Base-by-base conservation (phyloP, 192 early-diverging fungal genomes). In the Jimgerdemannia flammicorona region DNA sequence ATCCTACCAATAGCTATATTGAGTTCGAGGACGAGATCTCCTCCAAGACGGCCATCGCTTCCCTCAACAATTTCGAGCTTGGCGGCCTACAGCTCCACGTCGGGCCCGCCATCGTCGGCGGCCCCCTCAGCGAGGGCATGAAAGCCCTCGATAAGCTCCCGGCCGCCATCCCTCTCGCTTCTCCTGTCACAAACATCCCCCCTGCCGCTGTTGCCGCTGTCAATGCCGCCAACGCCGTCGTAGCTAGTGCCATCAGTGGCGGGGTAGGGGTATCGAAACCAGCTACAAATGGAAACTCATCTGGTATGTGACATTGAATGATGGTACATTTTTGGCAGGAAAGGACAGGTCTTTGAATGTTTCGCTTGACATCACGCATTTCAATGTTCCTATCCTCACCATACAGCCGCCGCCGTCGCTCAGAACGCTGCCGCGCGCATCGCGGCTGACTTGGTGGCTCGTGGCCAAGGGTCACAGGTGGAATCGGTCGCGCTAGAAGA, bases 41-140 rank as follows among this genome's bases (percentile, higher is more conserved):
- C 7, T 91, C 94, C 4, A 84, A 84, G 66, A 86, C 87, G 64
- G 88, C 93, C 1, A 87, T 89, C 3, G 71, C 75, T 29, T 85
- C 90, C 10, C 92, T 94, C 91, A 93, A 94, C 78, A 87, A 89
- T 49, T 93, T 97, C 72, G 90, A 90, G 76, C 79, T 97, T 69
- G 90, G 92, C 7, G 93, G 91, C 65, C 72, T 90, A 78, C 80
- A 83, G 18, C 84, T 97, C 74, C 88, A 90, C 43, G 91, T 94
- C 19, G 72, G 86, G 43, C 82, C 84, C 66, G 87, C 91, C 40
- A 88, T 95, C 8, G 85, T 96, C 39, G 94, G 94, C 42, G 94
- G 93, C 1, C 87, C 91, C 67, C 78, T 96, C 72, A 89, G 90
- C 20, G 86, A 88, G 7, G 95, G 95, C 40, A 95, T 96, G 95